Base-by-base conservation (phyloP, 2,329 filamentous ascomycete species). In the Xylariaceae sp. region DNA sequence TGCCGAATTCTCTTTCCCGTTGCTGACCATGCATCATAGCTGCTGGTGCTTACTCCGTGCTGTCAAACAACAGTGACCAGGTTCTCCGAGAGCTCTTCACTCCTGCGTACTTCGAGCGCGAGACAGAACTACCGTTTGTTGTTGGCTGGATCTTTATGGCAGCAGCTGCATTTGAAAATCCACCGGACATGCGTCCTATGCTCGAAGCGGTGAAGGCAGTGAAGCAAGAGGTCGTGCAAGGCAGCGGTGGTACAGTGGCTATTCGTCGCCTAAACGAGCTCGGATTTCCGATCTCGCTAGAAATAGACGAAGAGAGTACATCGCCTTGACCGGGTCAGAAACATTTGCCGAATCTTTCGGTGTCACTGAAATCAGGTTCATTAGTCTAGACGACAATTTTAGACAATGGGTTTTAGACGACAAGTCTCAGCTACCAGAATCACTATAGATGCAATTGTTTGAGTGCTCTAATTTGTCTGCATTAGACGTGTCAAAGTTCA, bases 131-230 rank as follows among this genome's bases (percentile, higher is more conserved):
- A 9, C 46, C 46, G 46, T 48, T 42, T 12, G 46, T 48, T 17
- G 39, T 48, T 14, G 46, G 46, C 31, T 48, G 46, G 46, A 48
- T 48, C 14, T 48, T 48, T 16, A 48, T 48, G 46, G 46, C 46
- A 16, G 46, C 46, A 6, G 13, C 46, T 38, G 34, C 46, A 14
- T 41, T 41, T 28, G 46, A 34, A 16, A 19, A 28, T 28, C 38
- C 16, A 28, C 39, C 46, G 3, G 46, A 48, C 38, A 48, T n/a
- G 46, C 46, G 46, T 34, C 46, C 46, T 12, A 48, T 48, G 46
- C 19, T 48, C 38, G 46, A 42, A 39, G 46, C 46, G 3, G 39
- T 39, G 46, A 48, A 42, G 46, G 46, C 38, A 39, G 46, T 48
- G 17, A 42, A 13, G 46, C 46, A 14, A 31, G 46, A 48, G 33